These are phyloP conservation scores for Lactifluus echinatus DNA, from an alignment of 768 basidiomycete species.

Conservation along the genomic window DNA sequence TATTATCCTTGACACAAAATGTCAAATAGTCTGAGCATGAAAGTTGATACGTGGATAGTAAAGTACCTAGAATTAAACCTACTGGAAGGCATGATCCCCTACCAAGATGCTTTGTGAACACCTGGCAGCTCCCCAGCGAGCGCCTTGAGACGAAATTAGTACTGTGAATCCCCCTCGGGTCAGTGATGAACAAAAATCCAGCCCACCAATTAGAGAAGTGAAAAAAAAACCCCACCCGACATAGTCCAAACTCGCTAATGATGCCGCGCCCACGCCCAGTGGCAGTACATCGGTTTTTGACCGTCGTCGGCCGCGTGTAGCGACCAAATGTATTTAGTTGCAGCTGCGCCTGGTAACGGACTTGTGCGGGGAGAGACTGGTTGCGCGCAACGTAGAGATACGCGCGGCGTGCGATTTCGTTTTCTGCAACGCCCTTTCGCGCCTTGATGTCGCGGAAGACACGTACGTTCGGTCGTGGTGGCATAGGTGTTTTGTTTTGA, in stretches of 20 bases:
- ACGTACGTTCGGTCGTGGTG: conserved; percentile 33
- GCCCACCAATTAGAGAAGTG: too few species aligned
- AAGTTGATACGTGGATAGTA: neutral
- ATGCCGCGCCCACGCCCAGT: conserved; percentile 83
- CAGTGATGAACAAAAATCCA: too few species aligned
- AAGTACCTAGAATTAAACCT: too few species aligned
- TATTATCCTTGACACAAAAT: neutral
- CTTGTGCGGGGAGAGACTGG: conserved; percentile 74
- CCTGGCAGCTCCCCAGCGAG: conserved; percentile 76
- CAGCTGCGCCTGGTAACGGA: conserved; percentile 90
- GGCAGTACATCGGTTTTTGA: conserved; percentile 84
- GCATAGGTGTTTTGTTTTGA: conserved; percentile 4
- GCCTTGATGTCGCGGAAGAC: conserved; percentile 75
- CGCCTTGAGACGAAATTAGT: conserved; percentile 85
- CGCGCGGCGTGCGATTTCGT: conserved; percentile 79
- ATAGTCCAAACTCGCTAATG: conserved; percentile 82
- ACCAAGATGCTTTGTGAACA: conserved; percentile 92
- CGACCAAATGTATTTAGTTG: conserved; percentile 83
- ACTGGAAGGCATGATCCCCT: too few species aligned
- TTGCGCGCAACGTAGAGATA: conserved; percentile 93
- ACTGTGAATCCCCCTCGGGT: conserved; percentile 36
- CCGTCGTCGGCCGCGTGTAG: conserved; percentile 75
- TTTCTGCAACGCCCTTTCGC: conserved; percentile 56
- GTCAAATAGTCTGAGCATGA: too few species aligned
- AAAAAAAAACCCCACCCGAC: conserved; percentile 44